These are phyloP conservation scores for Lactifluus pinguis DNA, from an alignment of 768 basidiomycete species.

Conservation along the genomic window DNA sequence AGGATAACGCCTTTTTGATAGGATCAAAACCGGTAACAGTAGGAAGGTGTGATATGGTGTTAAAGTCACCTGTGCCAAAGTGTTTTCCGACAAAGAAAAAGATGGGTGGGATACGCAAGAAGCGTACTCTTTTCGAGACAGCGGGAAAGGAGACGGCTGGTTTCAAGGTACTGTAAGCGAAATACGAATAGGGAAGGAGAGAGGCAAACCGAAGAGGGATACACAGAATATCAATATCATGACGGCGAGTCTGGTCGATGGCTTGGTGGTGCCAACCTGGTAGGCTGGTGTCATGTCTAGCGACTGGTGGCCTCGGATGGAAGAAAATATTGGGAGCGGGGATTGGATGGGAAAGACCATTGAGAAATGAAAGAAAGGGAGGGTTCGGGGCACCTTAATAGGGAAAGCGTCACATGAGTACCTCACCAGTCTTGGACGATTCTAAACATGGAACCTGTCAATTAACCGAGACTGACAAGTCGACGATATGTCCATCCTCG, in stretches of 20 bases:
- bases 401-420: background rate
- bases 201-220: constrained; percentile 52
- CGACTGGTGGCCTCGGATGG: background rate
- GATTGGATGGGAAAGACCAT: background rate
- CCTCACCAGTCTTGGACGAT: constrained; percentile 12
- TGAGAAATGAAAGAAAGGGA: background rate
- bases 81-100: constrained; percentile 83
- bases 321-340: background rate
- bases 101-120: constrained; percentile 53
- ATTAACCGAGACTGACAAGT: background rate
- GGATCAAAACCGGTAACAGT: background rate
- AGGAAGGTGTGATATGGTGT: background rate
- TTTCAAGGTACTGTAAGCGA: background rate
- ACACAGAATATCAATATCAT: constrained; percentile 48
- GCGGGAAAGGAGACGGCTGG: constrained; percentile 68
- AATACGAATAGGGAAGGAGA: background rate
- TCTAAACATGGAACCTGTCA: background rate
- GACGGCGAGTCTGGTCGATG: constrained; percentile 19
- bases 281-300: background rate
- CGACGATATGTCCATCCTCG: constrained; percentile 29
- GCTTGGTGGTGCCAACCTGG: background rate
- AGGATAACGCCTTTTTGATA: constrained; percentile 57
- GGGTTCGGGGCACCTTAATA: background rate
- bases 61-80: constrained; percentile 49
- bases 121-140: constrained; percentile 44